A percentile compares a stretch with the other conserved stretches of the same genome.
Conservation (phyloP, 306 rosid genomes). For the Myrica gale region DNA sequence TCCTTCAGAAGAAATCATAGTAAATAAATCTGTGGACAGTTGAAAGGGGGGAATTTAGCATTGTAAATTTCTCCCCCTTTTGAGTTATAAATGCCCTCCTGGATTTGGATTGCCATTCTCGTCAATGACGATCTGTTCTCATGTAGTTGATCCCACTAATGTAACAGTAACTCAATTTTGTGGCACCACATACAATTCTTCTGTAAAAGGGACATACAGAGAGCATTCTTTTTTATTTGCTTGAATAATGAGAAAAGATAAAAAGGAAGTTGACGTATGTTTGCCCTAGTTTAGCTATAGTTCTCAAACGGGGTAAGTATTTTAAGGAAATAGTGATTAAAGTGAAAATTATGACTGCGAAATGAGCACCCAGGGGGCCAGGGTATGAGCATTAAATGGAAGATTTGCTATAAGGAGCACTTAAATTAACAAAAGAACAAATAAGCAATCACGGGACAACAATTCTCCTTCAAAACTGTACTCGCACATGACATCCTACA, state of each 20-base stretch:
- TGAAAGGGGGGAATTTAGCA: constrained; percentile 34
- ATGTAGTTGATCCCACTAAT: constrained; percentile 31
- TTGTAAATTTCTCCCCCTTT: constrained; percentile 31
- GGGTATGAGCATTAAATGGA: background rate
- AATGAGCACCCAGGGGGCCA: background rate
- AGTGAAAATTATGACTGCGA: background rate
- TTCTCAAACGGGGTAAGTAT: too few species aligned
- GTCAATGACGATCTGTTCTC: constrained; percentile 30
- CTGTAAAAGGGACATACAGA: constrained; percentile 23
- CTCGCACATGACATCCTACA: constrained; percentile 43
- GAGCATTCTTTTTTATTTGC: constrained; percentile 5
- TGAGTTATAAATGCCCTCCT: constrained; percentile 1
- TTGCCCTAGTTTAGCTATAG: background rate
- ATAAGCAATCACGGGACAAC: constrained; percentile 17
- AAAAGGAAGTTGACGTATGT: background rate
- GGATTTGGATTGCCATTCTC: constrained; percentile 29
- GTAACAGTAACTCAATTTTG: constrained; percentile 28
- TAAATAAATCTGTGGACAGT: constrained; percentile 41
- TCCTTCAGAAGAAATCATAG: constrained; percentile 35
- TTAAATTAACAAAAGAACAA: constrained; percentile 21
- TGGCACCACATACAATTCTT: constrained; percentile 33
- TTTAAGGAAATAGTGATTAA: too few species aligned
- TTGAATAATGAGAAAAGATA: constrained; percentile 32
- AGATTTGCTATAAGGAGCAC: background rate
- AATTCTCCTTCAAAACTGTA: constrained; percentile 33